Base-by-base conservation (phyloP, 163 green algal species). In the Scenedesmus sp. region DNA sequence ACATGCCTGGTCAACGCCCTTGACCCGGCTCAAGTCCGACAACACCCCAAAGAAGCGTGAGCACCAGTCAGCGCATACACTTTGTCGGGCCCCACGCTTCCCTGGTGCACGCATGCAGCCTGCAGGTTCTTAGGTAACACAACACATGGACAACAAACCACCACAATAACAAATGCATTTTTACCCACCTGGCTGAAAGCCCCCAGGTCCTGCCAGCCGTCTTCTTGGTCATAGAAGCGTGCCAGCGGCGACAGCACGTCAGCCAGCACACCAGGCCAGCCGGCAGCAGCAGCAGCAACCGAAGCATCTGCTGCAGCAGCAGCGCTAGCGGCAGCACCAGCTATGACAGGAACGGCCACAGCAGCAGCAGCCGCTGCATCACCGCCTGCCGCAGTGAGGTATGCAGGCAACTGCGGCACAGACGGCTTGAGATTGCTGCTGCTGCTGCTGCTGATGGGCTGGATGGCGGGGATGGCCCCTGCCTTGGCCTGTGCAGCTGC, bases 221-320 rank as follows among this genome's bases (percentile, higher is more conserved):
- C 87, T 26, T 91, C 87, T 59, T 87, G 74, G 54, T 87, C 16
- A 54, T 91, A 87, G n/a, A 91, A 91, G 16, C 16, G 13, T 16
- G 74, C 54, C 57, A 91, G 56, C 1, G 87, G 87, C 20, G 87
- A 64, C 87, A 91, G n/a, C 23, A 86, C 73, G 23, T 84, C 55
- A 73, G 54, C 70, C n/a, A 86, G 20, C 56, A 91, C 73, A 62
- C 59, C 74, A 60, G 87, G 73, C 87, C 87, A 91, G 52, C 18
- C 2, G 7, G 18, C 52, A 18, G 62, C 57, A 84, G 46, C 77
- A 81, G 59, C 84, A 81, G 62, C 84, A 84, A 0, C 57, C 4
- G 56, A 15, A 56, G 57, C 76, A 57, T 3, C 60, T 5, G 59
- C 84, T 81, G 84, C 84, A 56, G 16, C 88, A 88, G 77, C 57